phyloP scores from a whole-genome alignment of 2,329 filamentous ascomycete genomes.

The Penicillium hordei region DNA sequence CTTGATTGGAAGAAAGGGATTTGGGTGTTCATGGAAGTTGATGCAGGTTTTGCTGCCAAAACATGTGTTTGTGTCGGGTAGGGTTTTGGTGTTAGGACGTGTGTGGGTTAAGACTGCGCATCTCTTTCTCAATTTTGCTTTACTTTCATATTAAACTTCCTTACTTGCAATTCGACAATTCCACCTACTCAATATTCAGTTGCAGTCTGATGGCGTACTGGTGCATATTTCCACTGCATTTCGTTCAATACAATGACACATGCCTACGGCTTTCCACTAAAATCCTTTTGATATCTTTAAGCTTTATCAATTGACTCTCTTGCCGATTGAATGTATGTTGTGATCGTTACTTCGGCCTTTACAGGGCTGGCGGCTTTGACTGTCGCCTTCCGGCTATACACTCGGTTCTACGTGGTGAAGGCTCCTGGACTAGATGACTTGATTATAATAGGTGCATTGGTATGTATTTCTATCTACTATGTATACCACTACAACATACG shows the following conservation, averaged over 20 bases:
- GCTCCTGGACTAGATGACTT: conserved; percentile 31
- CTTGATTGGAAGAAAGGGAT: background rate
- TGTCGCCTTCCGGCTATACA: conserved; percentile 26
- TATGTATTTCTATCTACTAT: conserved; percentile 3
- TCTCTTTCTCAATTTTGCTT: background rate
- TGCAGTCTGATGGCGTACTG: background rate
- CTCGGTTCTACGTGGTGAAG: conserved; percentile 24
- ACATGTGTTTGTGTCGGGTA: background rate
- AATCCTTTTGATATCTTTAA: background rate
- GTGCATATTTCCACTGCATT: background rate
- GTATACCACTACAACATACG: background rate
- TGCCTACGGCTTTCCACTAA: background rate
- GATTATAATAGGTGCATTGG: conserved; percentile 25
- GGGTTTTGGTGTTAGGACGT: background rate
- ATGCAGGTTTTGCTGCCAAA: background rate
- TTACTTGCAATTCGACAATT: background rate
- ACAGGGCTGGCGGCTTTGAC: conserved; percentile 19
- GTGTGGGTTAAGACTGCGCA: background rate
- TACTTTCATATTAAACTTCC: background rate
- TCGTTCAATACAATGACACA: background rate
- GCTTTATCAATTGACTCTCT: background rate
- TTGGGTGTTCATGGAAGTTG: background rate
- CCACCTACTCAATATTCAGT: background rate
- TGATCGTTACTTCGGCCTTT: conserved; percentile 23
- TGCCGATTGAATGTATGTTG: conserved; percentile 22